A percentile compares a stretch with the other conserved stretches of the same genome.
Evolutionary conservation across 345 rosid genomes (phyloP).

Genomic region (Eucalyptus lansdowneana): DNA sequence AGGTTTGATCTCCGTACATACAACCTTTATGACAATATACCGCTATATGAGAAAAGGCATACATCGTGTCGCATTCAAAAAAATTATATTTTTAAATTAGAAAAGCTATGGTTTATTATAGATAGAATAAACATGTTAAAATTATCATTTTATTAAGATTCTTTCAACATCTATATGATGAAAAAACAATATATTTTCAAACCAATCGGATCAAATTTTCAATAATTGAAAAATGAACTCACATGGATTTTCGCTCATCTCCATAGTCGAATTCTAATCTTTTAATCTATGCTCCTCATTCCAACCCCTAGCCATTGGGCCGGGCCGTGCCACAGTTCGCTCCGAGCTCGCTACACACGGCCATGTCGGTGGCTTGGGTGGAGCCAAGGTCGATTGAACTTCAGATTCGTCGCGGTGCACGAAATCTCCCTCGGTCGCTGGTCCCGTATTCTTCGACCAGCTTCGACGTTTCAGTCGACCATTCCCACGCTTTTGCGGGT

Average conservation of each 20-base stretch:
- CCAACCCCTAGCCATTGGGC: background rate
- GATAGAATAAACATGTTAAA: background rate
- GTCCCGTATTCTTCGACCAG: background rate
- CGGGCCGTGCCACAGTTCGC: background rate
- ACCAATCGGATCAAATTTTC: too few species aligned
- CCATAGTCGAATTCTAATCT: too few species aligned
- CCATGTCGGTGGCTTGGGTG: background rate
- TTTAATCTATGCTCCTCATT: too few species aligned
- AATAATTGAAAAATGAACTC: too few species aligned
- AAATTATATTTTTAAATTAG: background rate
- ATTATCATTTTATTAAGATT: too few species aligned
- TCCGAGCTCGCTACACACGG: background rate
- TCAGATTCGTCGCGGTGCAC: background rate
- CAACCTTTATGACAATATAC: background rate
- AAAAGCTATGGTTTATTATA: too few species aligned
- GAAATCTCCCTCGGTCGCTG: background rate
- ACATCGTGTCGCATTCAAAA: background rate
- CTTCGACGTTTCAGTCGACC: background rate
- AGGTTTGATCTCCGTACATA: fast-evolving
- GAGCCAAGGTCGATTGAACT: too few species aligned
- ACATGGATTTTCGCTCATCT: fast-evolving
- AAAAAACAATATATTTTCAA: too few species aligned
- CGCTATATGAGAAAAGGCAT: background rate
- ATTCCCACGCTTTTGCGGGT: background rate
- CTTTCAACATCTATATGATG: too few species aligned